phyloP scores from a whole-genome alignment of 106 monocot genomes.

The Apostasia shenzhenica region DNA sequence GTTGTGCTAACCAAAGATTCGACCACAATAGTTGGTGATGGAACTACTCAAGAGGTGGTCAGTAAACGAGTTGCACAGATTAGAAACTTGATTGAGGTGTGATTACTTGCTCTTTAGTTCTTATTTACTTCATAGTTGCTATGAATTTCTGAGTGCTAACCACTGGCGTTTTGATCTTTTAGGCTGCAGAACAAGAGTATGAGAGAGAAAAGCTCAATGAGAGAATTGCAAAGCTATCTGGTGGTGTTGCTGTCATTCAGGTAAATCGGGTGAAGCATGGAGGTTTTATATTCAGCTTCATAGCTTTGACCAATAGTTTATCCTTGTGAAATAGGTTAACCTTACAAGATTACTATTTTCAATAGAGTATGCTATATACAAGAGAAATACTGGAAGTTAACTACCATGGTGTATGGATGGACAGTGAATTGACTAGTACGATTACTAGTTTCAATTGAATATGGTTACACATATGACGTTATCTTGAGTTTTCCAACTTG shows the following conservation, averaged over 20 bases:
- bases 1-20: slow-evolving; percentile 68
- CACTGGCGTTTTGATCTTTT: neutral
- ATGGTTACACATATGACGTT: no score
- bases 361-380: no score
- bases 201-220: slow-evolving; percentile 73
- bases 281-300: no score
- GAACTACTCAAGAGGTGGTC: slow-evolving; percentile 65
- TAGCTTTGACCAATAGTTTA: no score
- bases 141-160: neutral
- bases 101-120: neutral
- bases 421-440: no score
- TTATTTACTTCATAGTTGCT: neutral
- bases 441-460: no score
- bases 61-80: slow-evolving; percentile 60
- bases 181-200: slow-evolving; percentile 69
- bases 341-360: no score
- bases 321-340: no score
- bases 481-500: no score
- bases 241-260: slow-evolving; percentile 86
- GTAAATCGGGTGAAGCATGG: slow-evolving; percentile 5
- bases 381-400: no score
- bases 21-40: slow-evolving; percentile 68
- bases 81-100: slow-evolving; percentile 58
- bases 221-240: slow-evolving; percentile 76
- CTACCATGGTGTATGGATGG: no score